Evolutionary conservation across 768 basidiomycete genomes (phyloP).

Genomic region (Lactarius evosmus): DNA sequence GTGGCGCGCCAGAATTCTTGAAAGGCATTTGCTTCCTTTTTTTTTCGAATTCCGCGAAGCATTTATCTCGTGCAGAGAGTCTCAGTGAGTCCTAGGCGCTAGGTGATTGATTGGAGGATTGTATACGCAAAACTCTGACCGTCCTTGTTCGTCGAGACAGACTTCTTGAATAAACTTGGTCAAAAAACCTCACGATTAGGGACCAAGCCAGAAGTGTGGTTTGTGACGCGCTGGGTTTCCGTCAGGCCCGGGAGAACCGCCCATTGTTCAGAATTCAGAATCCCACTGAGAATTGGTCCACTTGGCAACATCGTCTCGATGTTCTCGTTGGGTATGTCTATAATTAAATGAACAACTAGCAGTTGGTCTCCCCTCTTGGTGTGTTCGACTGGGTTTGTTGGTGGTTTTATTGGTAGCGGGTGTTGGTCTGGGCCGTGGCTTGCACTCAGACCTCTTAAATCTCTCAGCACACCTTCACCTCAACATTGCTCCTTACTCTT

Average conservation of each 20-base stretch:
- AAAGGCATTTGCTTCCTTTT: constrained; percentile 17
- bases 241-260: background rate
- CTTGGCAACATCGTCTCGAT: background rate
- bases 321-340: background rate
- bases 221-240: background rate
- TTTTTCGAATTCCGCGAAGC: constrained; percentile 21
- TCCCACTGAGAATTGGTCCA: background rate
- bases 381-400: background rate
- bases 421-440: background rate
- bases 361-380: background rate
- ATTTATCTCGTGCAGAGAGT: constrained; percentile 1
- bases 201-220: background rate
- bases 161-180: background rate
- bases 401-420: background rate
- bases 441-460: background rate
- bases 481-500: background rate
- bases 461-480: background rate
- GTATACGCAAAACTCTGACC: background rate
- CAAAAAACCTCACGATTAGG: background rate
- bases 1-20: constrained; percentile 8
- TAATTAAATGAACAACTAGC: background rate
- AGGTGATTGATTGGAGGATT: background rate
- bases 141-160: background rate
- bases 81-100: background rate
- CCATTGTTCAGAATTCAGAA: background rate